Evolutionary conservation across 1,284 basidiomycete species (phyloP).

Genomic region (Entoloma clypeatum): DNA sequence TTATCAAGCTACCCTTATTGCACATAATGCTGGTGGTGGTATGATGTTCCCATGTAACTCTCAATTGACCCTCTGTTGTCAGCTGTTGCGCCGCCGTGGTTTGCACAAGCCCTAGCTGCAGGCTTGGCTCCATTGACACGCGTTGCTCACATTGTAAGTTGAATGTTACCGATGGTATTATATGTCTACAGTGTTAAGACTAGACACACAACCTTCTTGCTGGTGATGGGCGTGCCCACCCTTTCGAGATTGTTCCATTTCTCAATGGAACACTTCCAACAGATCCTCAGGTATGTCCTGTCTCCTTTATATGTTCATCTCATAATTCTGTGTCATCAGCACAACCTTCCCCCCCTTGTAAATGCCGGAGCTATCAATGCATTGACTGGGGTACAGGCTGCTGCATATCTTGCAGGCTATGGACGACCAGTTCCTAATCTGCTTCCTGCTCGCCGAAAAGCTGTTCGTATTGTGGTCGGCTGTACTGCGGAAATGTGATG

Average conservation of each 20-base stretch:
- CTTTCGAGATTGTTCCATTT: conserved; percentile 8
- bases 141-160: conserved; percentile 9
- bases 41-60: conserved; percentile 2
- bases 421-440: too few species aligned
- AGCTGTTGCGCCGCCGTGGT: conserved; percentile 8
- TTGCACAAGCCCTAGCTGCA: conserved; percentile 8
- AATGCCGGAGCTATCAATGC: conserved; percentile 6
- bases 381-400: too few species aligned
- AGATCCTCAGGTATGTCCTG: conserved; percentile 5
- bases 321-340: conserved; percentile 7
- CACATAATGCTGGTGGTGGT: conserved; percentile 9
- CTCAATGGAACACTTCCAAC: conserved; percentile 9
- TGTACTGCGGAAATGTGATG: too few species aligned
- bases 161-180: conserved; percentile 8
- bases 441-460: too few species aligned
- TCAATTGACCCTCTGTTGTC: conserved; percentile 8
- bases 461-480: too few species aligned
- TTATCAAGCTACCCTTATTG: conserved; percentile 3
- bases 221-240: conserved; percentile 4
- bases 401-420: too few species aligned
- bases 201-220: conserved; percentile 9
- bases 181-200: conserved; percentile 8
- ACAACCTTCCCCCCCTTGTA: conserved; percentile 9
- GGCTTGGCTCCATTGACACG: conserved; percentile 10
- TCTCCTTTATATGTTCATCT: conserved; percentile 7